Evolutionary conservation across 495 filamentous ascomycete genomes (phyloP), one percentile per base, ranked within the genome.

Genomic region (Tuber borchii): DNA sequence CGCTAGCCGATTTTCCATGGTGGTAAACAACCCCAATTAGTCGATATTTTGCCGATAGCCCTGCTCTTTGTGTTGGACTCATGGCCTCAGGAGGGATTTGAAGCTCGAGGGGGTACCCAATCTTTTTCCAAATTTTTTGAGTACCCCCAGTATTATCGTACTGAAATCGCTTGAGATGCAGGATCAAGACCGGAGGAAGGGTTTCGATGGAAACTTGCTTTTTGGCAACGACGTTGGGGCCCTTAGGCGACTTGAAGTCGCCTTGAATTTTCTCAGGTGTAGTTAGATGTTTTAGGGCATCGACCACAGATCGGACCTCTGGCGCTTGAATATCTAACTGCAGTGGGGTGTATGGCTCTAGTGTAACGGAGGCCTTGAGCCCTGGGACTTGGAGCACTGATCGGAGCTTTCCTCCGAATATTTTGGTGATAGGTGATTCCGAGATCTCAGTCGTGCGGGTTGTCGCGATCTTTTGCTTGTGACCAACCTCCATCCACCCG

Each of bases 51-150:
- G 93, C 93, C 45, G 90, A 85, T 8, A 90, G 90, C 8, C 85
- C 86, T 74, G 90, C 90, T 69, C 94, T 89, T 79, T 89, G 91
- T 74, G 90, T 87, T 31, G 89, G 88, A 8, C 93, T 91, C 83
- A 99, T 92, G n/a, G 95, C 91, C 82, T 98, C 96, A 42, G 90
- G 90, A 1, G 95, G 95, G 77, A 99, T 93, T 83, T 97, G 95
- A 51, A 98, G 88, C 80, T 97, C 93, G 20, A 98, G 87, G 0
- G 95, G 95, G 81, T 99, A 98, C 48, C 93, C 95, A 79, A 99
- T 87, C 85, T 94, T 95, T 86, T 97, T 99, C 95, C 95, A 98
- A 76, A 98, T 97, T 85, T 99, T 99, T 81, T 97, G 92, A 1
- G 94, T 96, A 19, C 94, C 93, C 20, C 92, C 93, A n/a, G 89